Percentiles rank a stretch among this genome's conserved stretches.
Conservation (phyloP, 2,329 filamentous ascomycete genomes). For the Cladobotryum mycophilum region DNA sequence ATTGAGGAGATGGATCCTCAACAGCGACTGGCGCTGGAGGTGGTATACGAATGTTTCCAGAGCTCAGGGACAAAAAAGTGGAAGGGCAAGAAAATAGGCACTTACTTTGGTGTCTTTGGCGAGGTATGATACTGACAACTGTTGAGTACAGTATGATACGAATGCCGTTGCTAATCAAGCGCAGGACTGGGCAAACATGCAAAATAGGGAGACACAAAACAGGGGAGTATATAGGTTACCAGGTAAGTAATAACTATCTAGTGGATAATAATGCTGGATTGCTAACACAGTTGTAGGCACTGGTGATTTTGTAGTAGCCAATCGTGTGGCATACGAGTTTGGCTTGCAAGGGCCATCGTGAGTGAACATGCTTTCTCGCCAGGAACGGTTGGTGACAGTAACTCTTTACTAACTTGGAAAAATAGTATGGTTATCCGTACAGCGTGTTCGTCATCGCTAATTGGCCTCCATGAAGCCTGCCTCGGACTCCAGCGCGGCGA, state of each 20-base stretch:
- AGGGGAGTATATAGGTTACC: slow-evolving; percentile 14
- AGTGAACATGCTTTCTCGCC: neutral
- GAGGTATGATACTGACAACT: neutral
- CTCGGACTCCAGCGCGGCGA: slow-evolving; percentile 19
- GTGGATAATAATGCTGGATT: neutral
- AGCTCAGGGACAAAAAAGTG: slow-evolving; percentile 25
- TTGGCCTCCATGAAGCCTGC: slow-evolving; percentile 23
- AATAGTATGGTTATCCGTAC: slow-evolving; percentile 26
- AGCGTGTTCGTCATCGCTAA: slow-evolving; percentile 24
- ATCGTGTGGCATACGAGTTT: slow-evolving; percentile 25
- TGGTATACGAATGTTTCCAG: slow-evolving; percentile 30
- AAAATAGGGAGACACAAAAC: slow-evolving; percentile 17
- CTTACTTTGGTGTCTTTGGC: slow-evolving; percentile 27
- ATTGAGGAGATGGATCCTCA: slow-evolving; percentile 30
- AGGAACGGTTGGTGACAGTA: neutral
- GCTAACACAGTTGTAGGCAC: slow-evolving; percentile 14
- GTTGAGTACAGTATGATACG: neutral
- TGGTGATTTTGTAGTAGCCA: slow-evolving; percentile 23
- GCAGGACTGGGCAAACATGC: slow-evolving; percentile 26
- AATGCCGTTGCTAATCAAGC: slow-evolving; percentile 8
- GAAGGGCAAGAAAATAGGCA: slow-evolving; percentile 26
- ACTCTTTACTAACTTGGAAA: neutral
- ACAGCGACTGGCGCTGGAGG: slow-evolving; percentile 30
- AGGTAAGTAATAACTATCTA: neutral
- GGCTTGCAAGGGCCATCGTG: slow-evolving; percentile 45